Conservation (phyloP, 2,329 filamentous ascomycete genomes). For the Huntiella abstrusa region DNA sequence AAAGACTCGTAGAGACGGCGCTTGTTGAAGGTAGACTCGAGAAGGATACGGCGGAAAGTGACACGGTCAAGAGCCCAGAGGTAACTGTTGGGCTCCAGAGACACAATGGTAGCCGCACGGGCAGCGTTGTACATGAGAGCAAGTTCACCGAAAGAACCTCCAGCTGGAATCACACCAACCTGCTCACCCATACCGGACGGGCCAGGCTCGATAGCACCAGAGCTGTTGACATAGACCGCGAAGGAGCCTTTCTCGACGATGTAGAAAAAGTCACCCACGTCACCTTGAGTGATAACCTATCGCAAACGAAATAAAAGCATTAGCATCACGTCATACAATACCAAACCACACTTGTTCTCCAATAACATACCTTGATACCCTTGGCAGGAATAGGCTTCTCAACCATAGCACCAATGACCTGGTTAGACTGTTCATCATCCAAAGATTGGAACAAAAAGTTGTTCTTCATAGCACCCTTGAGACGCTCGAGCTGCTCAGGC, state of each 20-base stretch:
- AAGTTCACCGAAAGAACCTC: slow-evolving; percentile 89
- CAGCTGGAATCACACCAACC: slow-evolving; percentile 65
- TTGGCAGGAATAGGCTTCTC: slow-evolving; percentile 93
- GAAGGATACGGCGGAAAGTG: slow-evolving; percentile 92
- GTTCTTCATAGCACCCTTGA: slow-evolving; percentile 62
- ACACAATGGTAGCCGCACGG: slow-evolving; percentile 82
- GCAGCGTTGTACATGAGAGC: slow-evolving; percentile 98
- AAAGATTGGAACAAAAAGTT: slow-evolving; percentile 93
- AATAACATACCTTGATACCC: slow-evolving; percentile 43
- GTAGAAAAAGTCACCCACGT: slow-evolving; percentile 95
- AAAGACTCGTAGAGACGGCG: slow-evolving; percentile 96
- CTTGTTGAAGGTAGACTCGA: slow-evolving; percentile 94
- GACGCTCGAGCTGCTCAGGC: slow-evolving; percentile 56
- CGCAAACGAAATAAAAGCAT: neutral
- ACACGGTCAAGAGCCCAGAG: slow-evolving; percentile 90
- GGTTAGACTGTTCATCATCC: slow-evolving; percentile 76
- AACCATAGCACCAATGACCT: slow-evolving; percentile 75
- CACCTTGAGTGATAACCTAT: slow-evolving; percentile 86
- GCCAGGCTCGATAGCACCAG: slow-evolving; percentile 61
- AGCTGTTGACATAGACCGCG: slow-evolving; percentile 72
- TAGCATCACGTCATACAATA: neutral
- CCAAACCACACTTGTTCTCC: no score
- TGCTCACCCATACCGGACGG: slow-evolving; percentile 65
- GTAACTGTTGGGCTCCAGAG: slow-evolving; percentile 56
- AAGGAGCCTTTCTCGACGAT: slow-evolving; percentile 83